Base-by-base conservation (phyloP, 2,329 filamentous ascomycete species). In the Colletotrichum lini region DNA sequence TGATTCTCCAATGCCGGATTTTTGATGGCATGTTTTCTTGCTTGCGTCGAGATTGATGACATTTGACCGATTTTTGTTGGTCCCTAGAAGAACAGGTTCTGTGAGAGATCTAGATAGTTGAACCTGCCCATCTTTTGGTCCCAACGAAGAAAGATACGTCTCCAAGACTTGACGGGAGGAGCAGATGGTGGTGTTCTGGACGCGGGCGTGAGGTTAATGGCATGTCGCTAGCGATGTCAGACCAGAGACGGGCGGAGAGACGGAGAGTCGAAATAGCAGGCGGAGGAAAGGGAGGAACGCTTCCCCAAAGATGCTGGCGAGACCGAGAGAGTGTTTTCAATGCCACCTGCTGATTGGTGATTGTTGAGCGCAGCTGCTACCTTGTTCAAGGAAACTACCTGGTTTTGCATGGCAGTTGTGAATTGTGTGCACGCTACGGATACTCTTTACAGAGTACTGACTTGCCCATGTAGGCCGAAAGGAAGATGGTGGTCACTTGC, bases 161-260 rank as follows among this genome's bases (percentile, higher is more conserved):
- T 53, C 53, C 23, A 35, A 49, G 23, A 23, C 40, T 63, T 18
- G 23, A 59, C 23, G 21, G n/a, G 42, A 6, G 10, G 26, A 26
- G 42, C 9, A 16, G 42, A 68, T 54, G 47, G 38, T 12, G 57
- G 35, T 64, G 38, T 38, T 26, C 52, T 35, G 18, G 40, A 26
- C 38, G 49, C 49, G 65, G 69, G 65, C 57, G 65, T 71, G 65
- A 68, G 65, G 68, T 47, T 63, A 71, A 67, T 35, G 30, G 16
- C 54, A 44, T 60, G 40, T 23, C 52, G 38, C 56, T 45, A 18
- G 13, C 18, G 23, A 40, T 47, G 57, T 21, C 38, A 63, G 57
- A n/a, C 58, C 50, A 62, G 26, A 47, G 45, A 67, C 68, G 30
- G 30, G 30, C 30, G 65, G 57, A 71, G 40, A 23, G 52, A 23